Base-by-base conservation (phyloP, 805 yeast genomes). In the Metahyphopichia silvanorum region DNA sequence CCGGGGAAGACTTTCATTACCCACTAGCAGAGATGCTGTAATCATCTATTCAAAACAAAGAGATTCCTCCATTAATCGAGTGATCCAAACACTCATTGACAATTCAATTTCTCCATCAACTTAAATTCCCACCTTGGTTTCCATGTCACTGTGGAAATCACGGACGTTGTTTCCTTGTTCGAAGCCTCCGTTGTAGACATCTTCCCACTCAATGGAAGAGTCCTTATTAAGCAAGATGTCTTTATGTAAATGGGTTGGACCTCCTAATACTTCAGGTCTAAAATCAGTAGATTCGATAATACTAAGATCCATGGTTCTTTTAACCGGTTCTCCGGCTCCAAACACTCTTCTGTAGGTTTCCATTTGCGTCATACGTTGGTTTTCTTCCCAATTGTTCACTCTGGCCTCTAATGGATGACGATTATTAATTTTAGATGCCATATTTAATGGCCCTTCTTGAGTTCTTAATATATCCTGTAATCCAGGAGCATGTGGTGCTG, bases 311-410 rank as follows among this genome's bases (percentile, higher is more conserved):
- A 93, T 88, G 20, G 81, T 78, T 51, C 97, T 74, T 53, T 82
- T 82, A 57, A 91, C 83, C 6, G 98, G 97, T 51, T 86, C 98
- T 8, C 93, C 96, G 29, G 91, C 78, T 11, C 98, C 98, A 57
- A 84, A 88, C 12, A 85, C 63, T 44, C 94, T 76, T 54, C 95
- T 76, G 59, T 85, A 81, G 38, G 77, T 77, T 54, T 88, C 93
- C 66, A 89, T 49, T 49, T 78, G 79, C 43, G 81, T 66, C 19
- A 77, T 77, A 21, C 74, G 73, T 51, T 87, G 88, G 9, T 82
- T 82, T 27, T 69, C 64, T 16, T 88, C 94, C 97, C 97, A 93
- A 49, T 78, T 73, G 35, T 65, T 59, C 23, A 93, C 59, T 46
- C 96, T 76, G 4, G 73, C 47, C 51, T 93, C 95, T 39, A 93